Percentiles rank a stretch among this genome's conserved stretches.
These are phyloP conservation scores for Helianthus tuberosus DNA, from an alignment of 129 eudicot species.

Conservation along the genomic window DNA sequence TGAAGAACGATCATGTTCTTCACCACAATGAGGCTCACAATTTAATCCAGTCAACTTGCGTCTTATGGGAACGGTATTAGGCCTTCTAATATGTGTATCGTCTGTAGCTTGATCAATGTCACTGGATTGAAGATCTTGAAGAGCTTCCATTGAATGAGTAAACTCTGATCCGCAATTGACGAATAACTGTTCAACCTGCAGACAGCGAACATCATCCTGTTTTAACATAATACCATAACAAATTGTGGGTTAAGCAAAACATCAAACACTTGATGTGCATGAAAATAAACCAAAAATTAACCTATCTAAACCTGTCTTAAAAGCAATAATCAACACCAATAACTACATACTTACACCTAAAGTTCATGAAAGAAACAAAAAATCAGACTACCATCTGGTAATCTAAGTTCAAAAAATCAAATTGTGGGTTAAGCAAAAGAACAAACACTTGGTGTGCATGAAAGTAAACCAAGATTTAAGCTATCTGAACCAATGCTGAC, in stretches of 20 bases:
- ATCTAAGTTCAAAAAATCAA: too few species aligned
- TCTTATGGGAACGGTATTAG: constrained; percentile 26
- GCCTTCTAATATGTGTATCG: constrained; percentile 48
- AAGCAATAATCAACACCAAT: not conserved
- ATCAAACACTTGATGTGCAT: constrained; percentile 20
- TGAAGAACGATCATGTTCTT: not conserved
- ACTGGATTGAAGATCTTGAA: constrained; percentile 38
- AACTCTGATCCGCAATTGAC: constrained; percentile 49
- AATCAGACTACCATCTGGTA: not conserved
- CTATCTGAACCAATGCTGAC: too few species aligned
- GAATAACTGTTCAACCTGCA: constrained; percentile 65
- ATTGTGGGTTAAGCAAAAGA: constrained; percentile 5
- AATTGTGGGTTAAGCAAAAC: constrained; percentile 18
- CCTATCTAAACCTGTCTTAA: not conserved
- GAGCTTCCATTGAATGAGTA: constrained; percentile 42
- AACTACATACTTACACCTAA: not conserved
- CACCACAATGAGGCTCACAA: constrained; percentile 20
- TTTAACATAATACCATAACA: not conserved
- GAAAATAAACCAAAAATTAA: constrained; percentile 8
- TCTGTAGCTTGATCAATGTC: constrained; percentile 20
- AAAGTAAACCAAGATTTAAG: too few species aligned
- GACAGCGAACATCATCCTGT: constrained; percentile 18
- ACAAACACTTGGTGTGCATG: too few species aligned
- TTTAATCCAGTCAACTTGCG: constrained; percentile 50
- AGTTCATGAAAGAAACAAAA: not conserved